phyloP scores from a whole-genome alignment of 2,329 filamentous ascomycete genomes.

The Hirsutella thompsonii region DNA sequence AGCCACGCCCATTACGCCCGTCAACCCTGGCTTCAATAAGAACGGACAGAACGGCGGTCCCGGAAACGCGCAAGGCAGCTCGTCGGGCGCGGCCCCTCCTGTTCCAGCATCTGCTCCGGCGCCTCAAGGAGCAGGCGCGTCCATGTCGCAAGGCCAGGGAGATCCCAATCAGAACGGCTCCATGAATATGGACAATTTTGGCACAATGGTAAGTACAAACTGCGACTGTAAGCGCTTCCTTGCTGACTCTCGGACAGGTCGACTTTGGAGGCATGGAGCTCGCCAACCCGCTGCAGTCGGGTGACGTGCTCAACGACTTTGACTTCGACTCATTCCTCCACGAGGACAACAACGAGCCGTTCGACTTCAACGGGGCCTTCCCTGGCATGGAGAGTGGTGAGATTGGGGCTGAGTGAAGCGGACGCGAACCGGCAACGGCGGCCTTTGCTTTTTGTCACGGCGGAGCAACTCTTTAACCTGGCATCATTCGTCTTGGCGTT shows the following conservation, averaged over 20 bases:
- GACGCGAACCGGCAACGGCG: slow-evolving; percentile 3
- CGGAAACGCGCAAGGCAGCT: slow-evolving; percentile 14
- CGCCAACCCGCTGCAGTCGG: slow-evolving; percentile 37
- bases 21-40: slow-evolving; percentile 34
- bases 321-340: slow-evolving; percentile 58
- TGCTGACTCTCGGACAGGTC: slow-evolving; percentile 16
- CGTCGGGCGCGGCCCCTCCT: slow-evolving; percentile 14
- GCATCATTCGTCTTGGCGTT: slow-evolving; percentile 28
- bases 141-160: slow-evolving; percentile 29
- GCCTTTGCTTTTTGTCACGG: slow-evolving; percentile 13
- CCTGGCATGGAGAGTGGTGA: slow-evolving; percentile 40
- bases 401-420: slow-evolving; percentile 42
- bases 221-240: too few species aligned
- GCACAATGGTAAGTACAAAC: slow-evolving; percentile 28
- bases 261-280: slow-evolving; percentile 40
- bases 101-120: slow-evolving; percentile 16
- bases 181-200: slow-evolving; percentile 32
- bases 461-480: slow-evolving; percentile 21
- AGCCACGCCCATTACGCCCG: slow-evolving; percentile 51
- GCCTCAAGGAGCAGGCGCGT: slow-evolving; percentile 22
- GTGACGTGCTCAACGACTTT: slow-evolving; percentile 52
- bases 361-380: slow-evolving; percentile 42
- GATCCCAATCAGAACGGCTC: slow-evolving; percentile 33
- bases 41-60: slow-evolving; percentile 14
- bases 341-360: slow-evolving; percentile 34